Evolutionary conservation across 352 stramenopile species (phyloP), one percentile per base, ranked within the genome.

Genomic region (Globisporangium rhizosaccharum): DNA sequence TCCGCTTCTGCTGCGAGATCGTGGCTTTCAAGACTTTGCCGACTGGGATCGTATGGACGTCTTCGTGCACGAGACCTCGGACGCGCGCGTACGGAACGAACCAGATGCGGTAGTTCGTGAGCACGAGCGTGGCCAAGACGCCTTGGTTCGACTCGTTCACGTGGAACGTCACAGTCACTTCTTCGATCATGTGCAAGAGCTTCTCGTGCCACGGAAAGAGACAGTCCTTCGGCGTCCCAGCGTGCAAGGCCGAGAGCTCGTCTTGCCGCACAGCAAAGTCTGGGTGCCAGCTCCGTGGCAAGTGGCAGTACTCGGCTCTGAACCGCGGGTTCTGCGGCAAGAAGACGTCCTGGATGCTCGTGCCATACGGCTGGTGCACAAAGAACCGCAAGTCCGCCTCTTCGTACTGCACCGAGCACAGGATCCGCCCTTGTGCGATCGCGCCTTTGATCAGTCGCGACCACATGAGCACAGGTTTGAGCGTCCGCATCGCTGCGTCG

Each of bases 111-210:
- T 91, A 94, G 57, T 90, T 94, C 1, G 85, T 92, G 12, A 94
- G 63, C 45, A 94, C 76, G 25, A 94, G 61, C 23, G 82, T 90
- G 7, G 82, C 82, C 8, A 94, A 65, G 30, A 94, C 85, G 44
- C 85, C 85, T 55, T 94, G 85, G 54, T 94, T 94, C 8, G 70
- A 83, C 37, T 94, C 85, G 45, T 91, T 94, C 51, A 94, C 82
- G 62, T 94, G 85, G 53, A 94, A 94, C n/a, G 85, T 94, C 11
- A 94, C 79, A 0, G 82, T 88, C 44, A 94, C 82, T 59, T 94
- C 85, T 61, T 94, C 85, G 41, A 94, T 73, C 80, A 92, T 89
- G 62, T 94, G 77, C 57, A 94, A 57, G 10, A 94, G 66, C 62
- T 85, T 90, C 59, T 94, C 85, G 53, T 92, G 75, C 77, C 80